These are phyloP conservation scores for Insectozyma bohioensis DNA, from an alignment of 1,139 yeast species.

Conservation along the genomic window DNA sequence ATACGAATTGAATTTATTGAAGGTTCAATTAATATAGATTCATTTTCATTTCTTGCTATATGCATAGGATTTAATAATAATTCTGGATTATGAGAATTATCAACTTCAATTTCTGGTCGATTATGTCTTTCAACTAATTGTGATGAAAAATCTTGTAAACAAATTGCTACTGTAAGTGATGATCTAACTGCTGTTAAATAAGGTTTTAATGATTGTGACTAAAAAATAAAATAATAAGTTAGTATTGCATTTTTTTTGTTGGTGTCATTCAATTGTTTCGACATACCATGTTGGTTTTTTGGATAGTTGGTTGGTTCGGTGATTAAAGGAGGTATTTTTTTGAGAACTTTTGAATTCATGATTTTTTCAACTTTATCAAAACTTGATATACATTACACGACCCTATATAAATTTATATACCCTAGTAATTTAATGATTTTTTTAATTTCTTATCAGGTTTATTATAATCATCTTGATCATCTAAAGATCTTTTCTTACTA, in stretches of 20 bases:
- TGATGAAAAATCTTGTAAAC: constrained; percentile 91
- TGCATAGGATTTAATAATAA: constrained; percentile 86
- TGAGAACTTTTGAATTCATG: background rate
- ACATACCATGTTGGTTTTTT: constrained; percentile 8
- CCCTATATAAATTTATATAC: constrained; percentile 1
- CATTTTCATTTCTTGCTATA: constrained; percentile 92
- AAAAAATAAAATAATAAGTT: constrained; percentile 2
- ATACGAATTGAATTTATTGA: constrained; percentile 89
- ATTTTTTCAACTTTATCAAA: constrained; percentile 1
- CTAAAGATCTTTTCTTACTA: constrained; percentile 3
- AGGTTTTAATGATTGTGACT: constrained; percentile 94
- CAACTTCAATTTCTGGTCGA: constrained; percentile 93
- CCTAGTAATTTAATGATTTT: constrained; percentile 16
- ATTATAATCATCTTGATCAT: constrained; percentile 8
- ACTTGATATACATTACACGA: constrained; percentile 6
- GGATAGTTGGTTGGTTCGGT: constrained; percentile 1
- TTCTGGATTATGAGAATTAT: constrained; percentile 62
- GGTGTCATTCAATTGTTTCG: background rate
- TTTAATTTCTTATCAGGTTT: constrained; percentile 11
- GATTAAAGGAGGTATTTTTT: background rate
- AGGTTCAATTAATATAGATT: constrained; percentile 88
- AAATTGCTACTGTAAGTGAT: constrained; percentile 92
- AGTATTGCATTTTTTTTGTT: constrained; percentile 1
- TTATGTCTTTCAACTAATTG: constrained; percentile 96
- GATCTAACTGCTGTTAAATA: constrained; percentile 91